These are phyloP conservation scores for Thamnidium elegans DNA, from an alignment of 192 early-diverging fungal genomes.

Conservation along the genomic window DNA sequence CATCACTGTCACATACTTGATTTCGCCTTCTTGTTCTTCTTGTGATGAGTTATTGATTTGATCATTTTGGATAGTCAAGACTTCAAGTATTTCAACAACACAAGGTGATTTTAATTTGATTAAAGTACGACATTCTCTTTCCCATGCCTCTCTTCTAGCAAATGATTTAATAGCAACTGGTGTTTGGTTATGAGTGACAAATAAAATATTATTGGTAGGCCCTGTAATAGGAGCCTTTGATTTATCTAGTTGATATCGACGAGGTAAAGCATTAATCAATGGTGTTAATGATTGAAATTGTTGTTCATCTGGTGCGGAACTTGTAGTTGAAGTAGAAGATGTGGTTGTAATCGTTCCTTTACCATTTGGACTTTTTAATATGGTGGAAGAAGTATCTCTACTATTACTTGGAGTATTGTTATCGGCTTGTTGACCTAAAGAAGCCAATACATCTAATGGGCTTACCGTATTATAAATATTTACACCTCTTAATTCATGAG, in stretches of 20 bases:
- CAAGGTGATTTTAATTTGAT: conserved; percentile 37
- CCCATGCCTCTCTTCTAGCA: conserved; percentile 51
- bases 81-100: conserved; percentile 49
- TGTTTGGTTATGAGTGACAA: conserved; percentile 35
- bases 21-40: conserved; percentile 11
- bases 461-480: conserved; percentile 29
- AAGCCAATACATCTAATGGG: conserved; percentile 42
- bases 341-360: background rate
- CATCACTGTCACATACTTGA: conserved; percentile 42
- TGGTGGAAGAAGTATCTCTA: background rate
- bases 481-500: too few relatives aligned
- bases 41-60: background rate
- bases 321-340: background rate
- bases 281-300: conserved; percentile 19
- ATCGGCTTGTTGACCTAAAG: conserved; percentile 30
- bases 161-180: conserved; percentile 46
- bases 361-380: background rate
- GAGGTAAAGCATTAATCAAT: conserved; percentile 40
- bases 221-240: conserved; percentile 39
- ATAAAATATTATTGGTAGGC: conserved; percentile 44
- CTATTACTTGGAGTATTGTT: background rate
- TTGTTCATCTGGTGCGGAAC: background rate
- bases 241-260: conserved; percentile 39
- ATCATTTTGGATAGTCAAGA: conserved; percentile 45
- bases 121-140: conserved; percentile 46